Evolutionary conservation across 495 filamentous ascomycete species (phyloP), one percentile per base, ranked within the genome.

Genomic region (Penicillium paradoxum): DNA sequence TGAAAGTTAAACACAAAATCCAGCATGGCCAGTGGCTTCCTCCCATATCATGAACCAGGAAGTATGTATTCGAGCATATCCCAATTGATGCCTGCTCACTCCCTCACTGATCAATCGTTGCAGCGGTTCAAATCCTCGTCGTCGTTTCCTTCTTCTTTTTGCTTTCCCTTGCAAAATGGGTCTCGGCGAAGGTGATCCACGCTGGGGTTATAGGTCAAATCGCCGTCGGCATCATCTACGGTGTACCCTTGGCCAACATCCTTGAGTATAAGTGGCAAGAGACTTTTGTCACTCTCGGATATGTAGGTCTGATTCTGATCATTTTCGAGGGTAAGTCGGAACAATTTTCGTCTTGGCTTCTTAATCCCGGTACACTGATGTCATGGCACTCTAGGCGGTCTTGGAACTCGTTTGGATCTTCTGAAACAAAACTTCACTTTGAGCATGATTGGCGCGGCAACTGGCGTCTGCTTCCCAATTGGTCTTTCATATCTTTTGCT

Each of bases 111-210:
- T 38, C 14, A 53, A 33, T 47, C 24, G 7, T 27, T 42, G 0
- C 41, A 71, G 68, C 61, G 33, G 59, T 69, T 22, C 41, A 68
- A 8, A 64, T 71, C 22, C 51, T 71, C 2, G 53, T 71, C 2
- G 55, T 71, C 13, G 48, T 71, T 4, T 71, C 68, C 0, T 71
- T 71, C 49, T 71, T 71, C 43, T 65, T 71, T 38, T 58, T 71
- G 50, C 53, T 69, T 19, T 69, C 66, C 0, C 42, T 69, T 14
- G 66, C 66, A 25, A 57, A 64, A 65, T 69, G 62, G 59, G 32
- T 65, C 0, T 69, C 66, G 0, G 62, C 66, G 3, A 66, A 64
- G 45, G 49, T 65, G 1, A 59, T 69, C 18, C 64, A 56, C 0
- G 68, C 68, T 18, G 68, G 68, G 6, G 64, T 71, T 37, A 63